Percentiles rank a stretch among this genome's conserved stretches.
These are phyloP conservation scores for Suhomyces atakaporum DNA, from an alignment of 1,139 yeast genomes.

Conservation along the genomic window DNA sequence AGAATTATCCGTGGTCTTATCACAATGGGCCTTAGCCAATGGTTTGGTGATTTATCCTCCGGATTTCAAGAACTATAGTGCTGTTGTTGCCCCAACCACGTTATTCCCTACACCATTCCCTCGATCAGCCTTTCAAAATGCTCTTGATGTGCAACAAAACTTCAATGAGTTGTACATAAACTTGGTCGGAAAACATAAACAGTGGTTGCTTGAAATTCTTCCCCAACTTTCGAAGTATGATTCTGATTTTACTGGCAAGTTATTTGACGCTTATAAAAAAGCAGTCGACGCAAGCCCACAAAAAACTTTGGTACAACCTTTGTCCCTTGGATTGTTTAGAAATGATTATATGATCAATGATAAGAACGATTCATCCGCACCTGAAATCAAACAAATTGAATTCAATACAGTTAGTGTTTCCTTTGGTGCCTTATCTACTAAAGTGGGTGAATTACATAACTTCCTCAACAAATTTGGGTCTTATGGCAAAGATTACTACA, in stretches of 20 bases:
- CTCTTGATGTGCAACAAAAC: constrained; percentile 63
- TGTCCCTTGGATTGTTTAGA: constrained; percentile 83
- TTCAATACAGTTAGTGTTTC: constrained; percentile 95
- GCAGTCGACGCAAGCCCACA: constrained; percentile 49
- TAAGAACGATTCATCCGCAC: constrained; percentile 30
- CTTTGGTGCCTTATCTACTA: constrained; percentile 85
- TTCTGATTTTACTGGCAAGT: constrained; percentile 75
- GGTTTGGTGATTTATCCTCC: constrained; percentile 82
- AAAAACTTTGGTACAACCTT: constrained; percentile 53
- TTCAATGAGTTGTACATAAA: constrained; percentile 76
- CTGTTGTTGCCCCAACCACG: constrained; percentile 82
- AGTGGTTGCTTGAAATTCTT: constrained; percentile 65
- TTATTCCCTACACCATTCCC: constrained; percentile 91
- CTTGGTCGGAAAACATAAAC: constrained; percentile 51
- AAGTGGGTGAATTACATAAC: constrained; percentile 74
- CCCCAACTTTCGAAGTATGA: constrained; percentile 61
- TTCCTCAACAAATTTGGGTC: constrained; percentile 60
- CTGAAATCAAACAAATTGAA: constrained; percentile 83
- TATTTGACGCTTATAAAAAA: constrained; percentile 59
- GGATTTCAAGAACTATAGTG: constrained; percentile 44
- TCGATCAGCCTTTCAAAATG: constrained; percentile 60
- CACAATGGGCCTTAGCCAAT: constrained; percentile 77
- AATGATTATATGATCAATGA: constrained; percentile 83
- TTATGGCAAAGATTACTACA: constrained; percentile 49
- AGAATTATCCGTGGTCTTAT: constrained; percentile 43